Conservation (phyloP, 192 early-diverging fungal genomes). For the Coemansia sp. region DNA sequence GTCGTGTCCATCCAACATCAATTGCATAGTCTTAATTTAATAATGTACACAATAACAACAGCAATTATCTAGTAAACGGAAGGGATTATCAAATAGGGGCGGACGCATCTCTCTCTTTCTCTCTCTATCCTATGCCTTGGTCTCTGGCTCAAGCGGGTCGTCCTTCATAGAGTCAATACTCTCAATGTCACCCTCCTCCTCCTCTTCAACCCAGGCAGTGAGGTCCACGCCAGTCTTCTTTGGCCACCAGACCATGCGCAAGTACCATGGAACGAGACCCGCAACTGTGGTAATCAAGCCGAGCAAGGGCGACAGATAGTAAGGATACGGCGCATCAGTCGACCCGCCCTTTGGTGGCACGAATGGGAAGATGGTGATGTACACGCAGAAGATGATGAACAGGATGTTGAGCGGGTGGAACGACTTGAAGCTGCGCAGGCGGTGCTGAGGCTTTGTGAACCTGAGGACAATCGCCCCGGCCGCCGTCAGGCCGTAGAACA, state of each 20-base stretch:
- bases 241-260: conserved; percentile 57
- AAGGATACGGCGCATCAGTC: conserved; percentile 41
- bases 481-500: conserved; percentile 62
- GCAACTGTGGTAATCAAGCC: conserved; percentile 46
- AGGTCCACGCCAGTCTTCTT: conserved; percentile 27
- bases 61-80: neutral
- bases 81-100: neutral
- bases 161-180: neutral
- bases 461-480: conserved; percentile 60
- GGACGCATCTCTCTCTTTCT: no score
- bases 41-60: conserved; percentile 11
- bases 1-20: conserved; percentile 14
- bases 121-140: neutral
- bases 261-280: conserved; percentile 53
- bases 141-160: neutral
- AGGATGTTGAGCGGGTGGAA: conserved; percentile 52
- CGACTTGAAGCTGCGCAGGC: conserved; percentile 57
- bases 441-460: conserved; percentile 37
- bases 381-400: conserved; percentile 59
- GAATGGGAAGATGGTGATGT: conserved; percentile 61
- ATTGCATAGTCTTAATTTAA: conserved; percentile 34
- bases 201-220: conserved; percentile 31
- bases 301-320: conserved; percentile 57
- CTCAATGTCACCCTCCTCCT: conserved; percentile 15
- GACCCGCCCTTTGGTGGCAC: conserved; percentile 47